Percentiles rank a stretch among this genome's conserved stretches.
Evolutionary conservation across 192 early-diverging fungal genomes (phyloP).

Genomic region (Umbelopsis sp.): DNA sequence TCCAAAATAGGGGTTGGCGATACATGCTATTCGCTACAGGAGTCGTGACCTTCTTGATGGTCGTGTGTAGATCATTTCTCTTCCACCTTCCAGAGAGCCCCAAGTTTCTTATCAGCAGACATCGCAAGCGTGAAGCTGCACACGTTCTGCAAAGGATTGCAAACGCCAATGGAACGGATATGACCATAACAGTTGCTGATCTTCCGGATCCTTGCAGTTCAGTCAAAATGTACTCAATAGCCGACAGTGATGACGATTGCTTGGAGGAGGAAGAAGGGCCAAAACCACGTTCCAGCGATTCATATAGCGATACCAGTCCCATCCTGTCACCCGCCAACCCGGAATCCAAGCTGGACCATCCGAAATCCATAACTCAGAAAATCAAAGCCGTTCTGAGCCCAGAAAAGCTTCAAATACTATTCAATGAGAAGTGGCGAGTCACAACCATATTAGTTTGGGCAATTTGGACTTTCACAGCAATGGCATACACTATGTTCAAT

Average conservation of each 20-base stretch:
- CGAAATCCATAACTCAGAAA: neutral
- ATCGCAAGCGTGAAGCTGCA: conserved; percentile 64
- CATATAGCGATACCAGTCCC: conserved; percentile 6
- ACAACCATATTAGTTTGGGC: conserved; percentile 73
- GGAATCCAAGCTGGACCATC: neutral
- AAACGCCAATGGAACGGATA: conserved; percentile 55
- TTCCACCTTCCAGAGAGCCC: conserved; percentile 79
- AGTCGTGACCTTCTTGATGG: conserved; percentile 67
- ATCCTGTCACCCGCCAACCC: neutral
- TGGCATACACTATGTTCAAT: conserved; percentile 90
- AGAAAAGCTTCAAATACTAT: conserved; percentile 50
- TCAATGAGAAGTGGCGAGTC: conserved; percentile 51
- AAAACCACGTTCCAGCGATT: neutral
- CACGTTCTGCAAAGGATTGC: conserved; percentile 68
- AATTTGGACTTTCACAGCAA: conserved; percentile 77
- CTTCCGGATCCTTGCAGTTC: conserved; percentile 4
- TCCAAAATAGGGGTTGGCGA: conserved; percentile 80
- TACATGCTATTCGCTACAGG: conserved; percentile 67
- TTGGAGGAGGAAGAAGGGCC: conserved; percentile 25
- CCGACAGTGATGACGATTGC: conserved; percentile 37
- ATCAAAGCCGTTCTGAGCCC: conserved; percentile 8
- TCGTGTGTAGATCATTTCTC: conserved; percentile 64
- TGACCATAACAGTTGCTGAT: conserved; percentile 24
- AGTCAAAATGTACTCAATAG: neutral
- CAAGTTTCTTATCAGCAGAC: conserved; percentile 72